A percentile compares a stretch with the other conserved stretches of the same genome.
Conservation (phyloP, 2,329 filamentous ascomycete genomes). For the Curvularia verruculosa region DNA sequence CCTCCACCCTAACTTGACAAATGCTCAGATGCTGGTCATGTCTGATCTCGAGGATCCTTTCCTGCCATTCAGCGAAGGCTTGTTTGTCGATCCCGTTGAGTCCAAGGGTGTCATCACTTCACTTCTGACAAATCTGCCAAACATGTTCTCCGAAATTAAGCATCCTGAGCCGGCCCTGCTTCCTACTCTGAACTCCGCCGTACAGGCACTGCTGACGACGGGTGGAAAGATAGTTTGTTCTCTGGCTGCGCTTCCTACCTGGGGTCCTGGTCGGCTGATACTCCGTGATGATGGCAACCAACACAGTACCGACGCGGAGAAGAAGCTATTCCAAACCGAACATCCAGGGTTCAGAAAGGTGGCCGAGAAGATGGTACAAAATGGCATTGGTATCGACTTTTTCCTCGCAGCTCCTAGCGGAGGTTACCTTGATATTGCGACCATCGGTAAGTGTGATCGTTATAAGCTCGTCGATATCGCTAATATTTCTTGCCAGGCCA, state of each 20-base stretch:
- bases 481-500: slow-evolving; percentile 62
- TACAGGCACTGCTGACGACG: slow-evolving; percentile 82
- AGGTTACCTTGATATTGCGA: slow-evolving; percentile 90
- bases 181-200: slow-evolving; percentile 79
- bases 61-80: slow-evolving; percentile 84
- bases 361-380: slow-evolving; percentile 84
- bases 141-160: slow-evolving; percentile 85
- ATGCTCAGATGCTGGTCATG: slow-evolving; percentile 98
- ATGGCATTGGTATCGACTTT: slow-evolving; percentile 88
- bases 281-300: slow-evolving; percentile 88
- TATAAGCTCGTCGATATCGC: background rate
- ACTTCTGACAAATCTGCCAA: slow-evolving; percentile 82
- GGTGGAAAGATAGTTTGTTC: slow-evolving; percentile 94
- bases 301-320: slow-evolving; percentile 80
- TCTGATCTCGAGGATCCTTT: slow-evolving; percentile 97
- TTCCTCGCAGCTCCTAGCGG: slow-evolving; percentile 91
- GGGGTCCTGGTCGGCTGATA: slow-evolving; percentile 84
- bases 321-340: slow-evolving; percentile 89
- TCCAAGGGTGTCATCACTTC: slow-evolving; percentile 85
- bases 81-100: slow-evolving; percentile 94
- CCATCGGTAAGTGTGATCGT: slow-evolving; percentile 67
- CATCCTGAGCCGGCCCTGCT: slow-evolving; percentile 89
- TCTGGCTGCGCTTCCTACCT: slow-evolving; percentile 85
- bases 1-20: slow-evolving; percentile 76
- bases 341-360: slow-evolving; percentile 86